Evolutionary conservation across 495 filamentous ascomycete species (phyloP).

Genomic region (Aspergillus diversus): DNA sequence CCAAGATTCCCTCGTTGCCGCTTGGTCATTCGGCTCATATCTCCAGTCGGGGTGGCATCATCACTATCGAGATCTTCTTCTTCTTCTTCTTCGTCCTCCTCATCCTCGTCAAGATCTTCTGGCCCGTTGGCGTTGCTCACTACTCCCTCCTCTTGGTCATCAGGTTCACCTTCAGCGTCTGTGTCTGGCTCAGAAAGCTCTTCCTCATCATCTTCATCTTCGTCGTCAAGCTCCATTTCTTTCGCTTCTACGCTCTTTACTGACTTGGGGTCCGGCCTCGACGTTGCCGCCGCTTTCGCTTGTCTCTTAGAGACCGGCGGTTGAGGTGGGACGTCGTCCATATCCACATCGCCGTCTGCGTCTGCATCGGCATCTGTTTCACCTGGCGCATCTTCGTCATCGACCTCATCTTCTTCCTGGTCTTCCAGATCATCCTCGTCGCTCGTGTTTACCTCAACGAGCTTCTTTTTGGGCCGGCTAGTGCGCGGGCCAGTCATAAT

Average conservation of each 20-base stretch:
- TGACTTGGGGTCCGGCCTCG: constrained; percentile 38
- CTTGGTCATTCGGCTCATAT: constrained; percentile 85
- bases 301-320: constrained; percentile 39
- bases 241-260: constrained; percentile 61
- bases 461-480: constrained; percentile 67
- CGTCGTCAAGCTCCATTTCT: constrained; percentile 60
- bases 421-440: constrained; percentile 59
- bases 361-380: constrained; percentile 61
- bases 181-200: constrained; percentile 51
- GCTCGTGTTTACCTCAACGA: constrained; percentile 66
- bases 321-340: constrained; percentile 55
- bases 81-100: constrained; percentile 58
- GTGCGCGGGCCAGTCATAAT: constrained; percentile 64
- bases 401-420: constrained; percentile 53
- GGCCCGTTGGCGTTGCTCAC: constrained; percentile 41
- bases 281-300: constrained; percentile 29
- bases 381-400: constrained; percentile 50
- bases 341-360: constrained; percentile 58
- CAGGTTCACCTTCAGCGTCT: constrained; percentile 55
- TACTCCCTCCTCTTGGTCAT: constrained; percentile 53
- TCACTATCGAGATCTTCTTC: constrained; percentile 67
- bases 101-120: constrained; percentile 62
- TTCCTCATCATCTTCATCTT: constrained; percentile 60
- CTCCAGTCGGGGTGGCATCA: constrained; percentile 52
- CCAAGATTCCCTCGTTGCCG: constrained; percentile 76